Percentiles rank a stretch among this genome's conserved stretches.
phyloP scores from a whole-genome alignment of 192 early-diverging fungal genomes.

The Linnemannia exigua region DNA sequence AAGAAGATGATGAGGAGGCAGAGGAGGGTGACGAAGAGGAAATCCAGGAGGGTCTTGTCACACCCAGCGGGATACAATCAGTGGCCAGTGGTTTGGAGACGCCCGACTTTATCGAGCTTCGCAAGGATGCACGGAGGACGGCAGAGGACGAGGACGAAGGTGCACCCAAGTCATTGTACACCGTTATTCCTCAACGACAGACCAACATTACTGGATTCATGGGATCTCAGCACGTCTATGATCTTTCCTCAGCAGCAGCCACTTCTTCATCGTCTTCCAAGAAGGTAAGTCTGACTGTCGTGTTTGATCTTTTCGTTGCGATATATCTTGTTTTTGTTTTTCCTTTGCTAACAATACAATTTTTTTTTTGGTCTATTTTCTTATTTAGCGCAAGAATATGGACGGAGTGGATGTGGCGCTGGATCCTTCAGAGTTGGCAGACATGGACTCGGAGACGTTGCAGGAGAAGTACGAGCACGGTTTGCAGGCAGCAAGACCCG shows the following conservation, averaged over 20 bases:
- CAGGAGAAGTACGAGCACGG: conserved; percentile 85
- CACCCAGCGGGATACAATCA: conserved; percentile 84
- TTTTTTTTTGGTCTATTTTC: background rate
- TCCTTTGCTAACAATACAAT: background rate
- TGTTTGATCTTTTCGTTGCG: conserved; percentile 5
- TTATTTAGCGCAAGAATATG: conserved; percentile 65
- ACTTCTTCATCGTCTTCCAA: conserved; percentile 62
- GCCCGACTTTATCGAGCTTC: conserved; percentile 88
- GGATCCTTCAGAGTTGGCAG: conserved; percentile 92
- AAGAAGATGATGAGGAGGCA: conserved; percentile 80
- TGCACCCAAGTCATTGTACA: conserved; percentile 78
- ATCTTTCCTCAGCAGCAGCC: conserved; percentile 69
- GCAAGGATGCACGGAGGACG: conserved; percentile 75
- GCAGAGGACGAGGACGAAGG: conserved; percentile 60
- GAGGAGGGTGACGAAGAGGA: conserved; percentile 67
- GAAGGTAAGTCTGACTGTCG: conserved; percentile 35
- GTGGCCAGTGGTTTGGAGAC: conserved; percentile 86
- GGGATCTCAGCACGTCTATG: conserved; percentile 95
- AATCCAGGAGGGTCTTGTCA: conserved; percentile 79
- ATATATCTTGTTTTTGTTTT: background rate
- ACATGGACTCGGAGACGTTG: conserved; percentile 82
- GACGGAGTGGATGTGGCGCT: conserved; percentile 86
- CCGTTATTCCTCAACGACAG: conserved; percentile 86
- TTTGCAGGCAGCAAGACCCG: conserved; percentile 62
- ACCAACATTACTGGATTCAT: conserved; percentile 85